A percentile compares a stretch with the other conserved stretches of the same genome.
Evolutionary conservation across 192 early-diverging fungal species (phyloP).

Genomic region (Backusella australiensis): DNA sequence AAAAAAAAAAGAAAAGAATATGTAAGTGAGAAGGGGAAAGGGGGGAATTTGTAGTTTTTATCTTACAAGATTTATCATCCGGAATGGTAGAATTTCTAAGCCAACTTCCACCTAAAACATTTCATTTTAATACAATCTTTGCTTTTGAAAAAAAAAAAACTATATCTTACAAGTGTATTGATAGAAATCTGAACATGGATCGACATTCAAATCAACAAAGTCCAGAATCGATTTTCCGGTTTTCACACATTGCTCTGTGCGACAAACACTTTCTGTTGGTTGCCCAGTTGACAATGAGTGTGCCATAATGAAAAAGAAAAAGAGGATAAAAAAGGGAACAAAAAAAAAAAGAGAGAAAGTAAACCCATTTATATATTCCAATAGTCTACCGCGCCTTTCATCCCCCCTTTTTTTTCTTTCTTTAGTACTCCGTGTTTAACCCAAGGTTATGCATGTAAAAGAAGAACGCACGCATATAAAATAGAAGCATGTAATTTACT

Average conservation of each 20-base stretch:
- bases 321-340: background rate
- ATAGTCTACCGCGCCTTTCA: background rate
- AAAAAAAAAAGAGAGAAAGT: background rate
- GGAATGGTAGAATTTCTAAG: conserved; percentile 52
- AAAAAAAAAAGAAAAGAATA: background rate
- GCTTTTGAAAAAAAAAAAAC: conserved; percentile 4
- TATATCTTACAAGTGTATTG: conserved; percentile 55
- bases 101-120: conserved; percentile 57
- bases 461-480: background rate
- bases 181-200: conserved; percentile 73
- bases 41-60: background rate
- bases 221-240: conserved; percentile 50
- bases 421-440: conserved; percentile 9
- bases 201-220: conserved; percentile 50
- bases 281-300: background rate
- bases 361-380: background rate
- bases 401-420: background rate
- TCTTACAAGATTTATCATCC: conserved; percentile 50
- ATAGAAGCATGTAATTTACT: background rate
- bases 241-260: conserved; percentile 51
- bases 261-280: conserved; percentile 36
- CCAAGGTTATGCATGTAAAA: background rate
- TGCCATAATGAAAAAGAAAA: background rate
- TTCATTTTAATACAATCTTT: background rate
- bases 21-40: background rate